Evolutionary conservation across 2,329 filamentous ascomycete genomes (phyloP).

Genomic region (Ceratocystiopsis sp.): DNA sequence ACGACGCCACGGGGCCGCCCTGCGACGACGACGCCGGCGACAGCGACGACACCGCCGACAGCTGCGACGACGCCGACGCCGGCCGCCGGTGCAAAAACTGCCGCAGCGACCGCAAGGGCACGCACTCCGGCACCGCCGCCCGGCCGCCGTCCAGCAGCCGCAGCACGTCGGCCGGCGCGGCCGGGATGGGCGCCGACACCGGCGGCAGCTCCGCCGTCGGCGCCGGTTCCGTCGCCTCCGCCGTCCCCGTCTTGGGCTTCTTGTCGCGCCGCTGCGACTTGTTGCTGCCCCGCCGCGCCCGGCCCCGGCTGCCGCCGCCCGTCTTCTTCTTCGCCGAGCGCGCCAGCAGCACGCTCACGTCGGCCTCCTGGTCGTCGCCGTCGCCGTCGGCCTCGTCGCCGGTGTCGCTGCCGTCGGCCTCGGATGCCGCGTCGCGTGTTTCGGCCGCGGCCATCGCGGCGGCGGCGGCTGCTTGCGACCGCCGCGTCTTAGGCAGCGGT

Average conservation of each 20-base stretch:
- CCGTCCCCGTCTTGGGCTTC: background rate
- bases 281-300: too few relatives aligned
- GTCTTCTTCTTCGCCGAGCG: background rate
- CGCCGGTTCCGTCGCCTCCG: background rate
- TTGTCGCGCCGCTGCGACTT: background rate
- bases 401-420: background rate
- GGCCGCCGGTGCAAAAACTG: constrained; percentile 29
- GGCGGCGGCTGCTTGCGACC: too few relatives aligned
- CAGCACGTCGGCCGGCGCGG: constrained; percentile 22
- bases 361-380: background rate
- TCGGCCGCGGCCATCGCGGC: background rate
- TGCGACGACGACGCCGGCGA: constrained; percentile 16
- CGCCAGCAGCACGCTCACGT: constrained; percentile 4
- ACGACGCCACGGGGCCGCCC: too few relatives aligned
- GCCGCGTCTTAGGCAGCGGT: background rate
- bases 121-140: constrained; percentile 33
- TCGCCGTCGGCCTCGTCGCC: background rate
- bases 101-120: constrained; percentile 34
- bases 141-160: constrained; percentile 29
- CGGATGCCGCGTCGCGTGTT: background rate
- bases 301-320: too few relatives aligned
- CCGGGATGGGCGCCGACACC: constrained; percentile 5
- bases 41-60: constrained; percentile 18
- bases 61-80: constrained; percentile 33
- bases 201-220: background rate